Conservation (phyloP, 768 basidiomycete genomes). For the Boletus vinaceobasis region DNA sequence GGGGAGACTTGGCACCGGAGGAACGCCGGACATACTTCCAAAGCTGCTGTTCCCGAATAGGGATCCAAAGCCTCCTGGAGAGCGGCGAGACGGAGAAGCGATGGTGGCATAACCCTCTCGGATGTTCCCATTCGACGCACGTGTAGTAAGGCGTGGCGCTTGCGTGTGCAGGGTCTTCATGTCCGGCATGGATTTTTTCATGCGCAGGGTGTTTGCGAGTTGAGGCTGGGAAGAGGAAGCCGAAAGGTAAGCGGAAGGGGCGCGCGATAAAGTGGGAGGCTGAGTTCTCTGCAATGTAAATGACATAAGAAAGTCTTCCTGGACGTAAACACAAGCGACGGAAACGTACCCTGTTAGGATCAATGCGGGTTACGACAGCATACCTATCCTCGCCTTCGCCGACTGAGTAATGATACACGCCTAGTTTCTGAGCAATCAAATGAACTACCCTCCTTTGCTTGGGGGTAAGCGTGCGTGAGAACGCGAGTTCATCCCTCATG, state of each 20-base stretch:
- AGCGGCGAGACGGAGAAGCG: constrained; percentile 75
- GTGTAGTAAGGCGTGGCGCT: constrained; percentile 73
- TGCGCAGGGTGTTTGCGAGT: constrained; percentile 58
- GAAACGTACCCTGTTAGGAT: constrained; percentile 69
- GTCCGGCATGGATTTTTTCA: constrained; percentile 99
- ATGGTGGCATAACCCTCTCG: constrained; percentile 85
- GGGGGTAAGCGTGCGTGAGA: constrained; percentile 80
- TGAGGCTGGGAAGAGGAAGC: constrained; percentile 45
- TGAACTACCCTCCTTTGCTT: constrained; percentile 92
- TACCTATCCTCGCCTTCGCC: constrained; percentile 92
- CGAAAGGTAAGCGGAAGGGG: constrained; percentile 76
- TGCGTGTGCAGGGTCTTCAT: constrained; percentile 83
- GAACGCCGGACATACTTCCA: constrained; percentile 44
- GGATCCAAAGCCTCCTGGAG: constrained; percentile 67
- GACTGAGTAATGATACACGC: constrained; percentile 90
- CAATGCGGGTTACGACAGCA: constrained; percentile 90
- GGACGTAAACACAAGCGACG: constrained; percentile 18
- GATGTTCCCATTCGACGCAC: constrained; percentile 86
- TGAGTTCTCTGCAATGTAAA: constrained; percentile 40
- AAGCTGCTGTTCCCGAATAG: constrained; percentile 56
- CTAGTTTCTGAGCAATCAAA: constrained; percentile 93
- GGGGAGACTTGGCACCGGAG: constrained; percentile 79
- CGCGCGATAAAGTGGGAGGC: constrained; percentile 63
- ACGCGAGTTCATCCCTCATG: constrained; percentile 96
- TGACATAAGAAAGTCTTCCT: constrained; percentile 13